phyloP scores from a whole-genome alignment of 305 asterid species.

The Fraxinus paxiana region DNA sequence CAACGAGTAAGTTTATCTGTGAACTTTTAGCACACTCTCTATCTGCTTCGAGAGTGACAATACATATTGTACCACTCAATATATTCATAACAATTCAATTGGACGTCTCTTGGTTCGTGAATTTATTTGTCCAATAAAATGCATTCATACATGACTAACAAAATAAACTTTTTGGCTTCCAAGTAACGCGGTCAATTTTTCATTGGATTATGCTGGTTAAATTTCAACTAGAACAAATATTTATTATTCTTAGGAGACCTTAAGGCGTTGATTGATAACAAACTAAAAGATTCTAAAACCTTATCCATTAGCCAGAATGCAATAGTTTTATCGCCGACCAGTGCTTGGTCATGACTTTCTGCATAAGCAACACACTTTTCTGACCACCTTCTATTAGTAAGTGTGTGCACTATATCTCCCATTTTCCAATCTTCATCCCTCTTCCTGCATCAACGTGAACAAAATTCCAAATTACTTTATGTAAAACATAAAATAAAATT shows the following conservation, averaged over 20 bases:
- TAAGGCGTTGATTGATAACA: neutral
- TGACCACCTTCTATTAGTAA: constrained; percentile 91
- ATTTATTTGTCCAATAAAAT: neutral
- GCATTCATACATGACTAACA: neutral
- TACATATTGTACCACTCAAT: neutral
- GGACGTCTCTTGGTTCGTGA: neutral
- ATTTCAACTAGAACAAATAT: neutral
- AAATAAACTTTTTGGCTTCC: neutral
- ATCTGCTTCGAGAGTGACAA: neutral
- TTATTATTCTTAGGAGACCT: neutral
- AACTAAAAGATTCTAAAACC: constrained; percentile 41
- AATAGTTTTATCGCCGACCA: constrained; percentile 95
- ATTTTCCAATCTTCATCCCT: constrained; percentile 96
- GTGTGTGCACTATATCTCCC: constrained; percentile 83
- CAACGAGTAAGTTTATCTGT: neutral
- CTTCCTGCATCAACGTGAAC: constrained; percentile 44
- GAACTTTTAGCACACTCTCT: neutral
- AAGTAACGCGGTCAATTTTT: neutral
- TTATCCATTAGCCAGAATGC: constrained; percentile 99
- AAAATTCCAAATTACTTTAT: neutral
- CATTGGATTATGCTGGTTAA: neutral
- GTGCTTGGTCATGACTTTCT: constrained; percentile 98
- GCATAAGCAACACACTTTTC: constrained; percentile 92
- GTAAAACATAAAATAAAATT: neutral
- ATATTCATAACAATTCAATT: neutral